Percentiles rank a stretch among this genome's conserved stretches.
phyloP scores from a whole-genome alignment of 345 rosid genomes.

The Syzygium aromaticum region DNA sequence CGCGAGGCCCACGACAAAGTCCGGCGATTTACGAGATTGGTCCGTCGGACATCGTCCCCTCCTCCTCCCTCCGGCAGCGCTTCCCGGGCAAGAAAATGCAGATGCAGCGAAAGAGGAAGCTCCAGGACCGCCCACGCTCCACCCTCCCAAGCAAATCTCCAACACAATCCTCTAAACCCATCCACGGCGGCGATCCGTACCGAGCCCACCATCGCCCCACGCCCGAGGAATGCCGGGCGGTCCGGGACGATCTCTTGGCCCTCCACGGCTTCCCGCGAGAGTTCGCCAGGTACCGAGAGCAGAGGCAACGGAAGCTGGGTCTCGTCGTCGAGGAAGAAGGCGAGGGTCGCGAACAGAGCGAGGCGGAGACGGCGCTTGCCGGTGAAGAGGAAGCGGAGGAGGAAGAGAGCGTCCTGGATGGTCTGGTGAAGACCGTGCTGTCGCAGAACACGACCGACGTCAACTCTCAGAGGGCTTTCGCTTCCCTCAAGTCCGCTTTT shows the following conservation, averaged over 20 bases:
- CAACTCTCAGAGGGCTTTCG: conserved; percentile 70
- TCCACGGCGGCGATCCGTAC: conserved; percentile 18
- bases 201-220: conserved; percentile 39
- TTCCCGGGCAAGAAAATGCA: neutral
- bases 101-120: neutral
- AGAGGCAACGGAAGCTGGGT: conserved; percentile 15
- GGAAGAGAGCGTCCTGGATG: conserved; percentile 72
- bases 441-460: conserved; percentile 82
- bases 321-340: neutral
- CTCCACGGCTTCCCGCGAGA: conserved; percentile 55
- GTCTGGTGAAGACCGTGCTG: conserved; percentile 58
- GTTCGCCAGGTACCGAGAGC: conserved; percentile 48
- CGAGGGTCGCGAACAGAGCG: neutral
- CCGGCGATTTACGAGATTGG: neutral
- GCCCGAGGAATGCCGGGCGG: conserved; percentile 37
- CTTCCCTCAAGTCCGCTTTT: conserved; percentile 57
- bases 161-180: neutral
- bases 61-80: neutral
- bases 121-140: neutral
- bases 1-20: neutral
- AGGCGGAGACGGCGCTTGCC: conserved; percentile 11
- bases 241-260: conserved; percentile 44
- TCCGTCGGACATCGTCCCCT: neutral
- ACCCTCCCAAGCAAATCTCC: conserved; percentile 5
- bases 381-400: conserved; percentile 6